Conservation (phyloP, 2,329 filamentous ascomycete species). For the Cryphonectria radicalis region DNA sequence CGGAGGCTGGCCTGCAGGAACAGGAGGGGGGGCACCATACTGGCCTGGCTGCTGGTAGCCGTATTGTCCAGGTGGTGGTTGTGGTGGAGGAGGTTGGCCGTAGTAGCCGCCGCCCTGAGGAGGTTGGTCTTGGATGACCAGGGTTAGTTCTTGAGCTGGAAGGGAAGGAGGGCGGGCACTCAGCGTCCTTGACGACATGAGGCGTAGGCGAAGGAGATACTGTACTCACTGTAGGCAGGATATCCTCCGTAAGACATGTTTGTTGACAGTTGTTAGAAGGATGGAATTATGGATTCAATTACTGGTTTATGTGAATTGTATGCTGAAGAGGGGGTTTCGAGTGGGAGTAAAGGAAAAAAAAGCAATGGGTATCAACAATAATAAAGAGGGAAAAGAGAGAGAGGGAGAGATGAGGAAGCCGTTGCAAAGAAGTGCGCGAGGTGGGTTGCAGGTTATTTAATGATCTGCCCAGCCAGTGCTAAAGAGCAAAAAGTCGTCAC, state of each 20-base stretch:
- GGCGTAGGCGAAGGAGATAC: conserved; percentile 23
- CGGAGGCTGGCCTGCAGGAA: conserved; percentile 9
- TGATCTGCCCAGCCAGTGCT: neutral
- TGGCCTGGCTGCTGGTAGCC: conserved; percentile 13
- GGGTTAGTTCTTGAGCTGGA: conserved; percentile 11
- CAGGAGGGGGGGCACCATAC: conserved; percentile 14
- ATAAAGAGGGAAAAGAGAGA: neutral
- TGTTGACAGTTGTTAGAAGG: neutral
- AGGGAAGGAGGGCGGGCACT: too few species aligned
- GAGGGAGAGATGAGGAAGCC: neutral
- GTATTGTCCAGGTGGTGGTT: conserved; percentile 12
- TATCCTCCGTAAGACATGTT: conserved; percentile 43
- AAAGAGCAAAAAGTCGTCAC: neutral
- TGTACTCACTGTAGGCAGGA: conserved; percentile 42
- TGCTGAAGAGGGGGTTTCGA: neutral
- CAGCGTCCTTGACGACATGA: neutral
- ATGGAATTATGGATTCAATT: neutral
- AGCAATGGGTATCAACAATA: neutral
- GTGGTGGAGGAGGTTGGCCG: conserved; percentile 20
- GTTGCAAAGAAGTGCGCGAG: neutral
- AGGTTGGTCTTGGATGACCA: conserved; percentile 16
- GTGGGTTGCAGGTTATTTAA: neutral
- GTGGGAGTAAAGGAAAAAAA: neutral
- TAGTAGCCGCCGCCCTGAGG: conserved; percentile 34
- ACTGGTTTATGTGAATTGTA: neutral